Conservation (phyloP, 257 asterid species). For the Marsdenia floribunda region DNA sequence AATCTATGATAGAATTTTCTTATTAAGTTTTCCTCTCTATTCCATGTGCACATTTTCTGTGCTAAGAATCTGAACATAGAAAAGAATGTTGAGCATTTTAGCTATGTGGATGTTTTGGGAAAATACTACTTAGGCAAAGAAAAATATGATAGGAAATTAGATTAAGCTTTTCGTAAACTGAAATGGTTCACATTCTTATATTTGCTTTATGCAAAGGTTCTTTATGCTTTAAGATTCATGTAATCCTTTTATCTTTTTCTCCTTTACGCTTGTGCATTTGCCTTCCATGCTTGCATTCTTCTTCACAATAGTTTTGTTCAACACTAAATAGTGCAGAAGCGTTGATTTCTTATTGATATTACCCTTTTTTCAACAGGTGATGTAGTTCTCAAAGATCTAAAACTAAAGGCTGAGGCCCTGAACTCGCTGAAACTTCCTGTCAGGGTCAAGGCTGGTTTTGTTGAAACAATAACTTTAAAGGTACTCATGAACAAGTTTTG, state of each 20-base stretch:
- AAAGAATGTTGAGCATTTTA: not conserved
- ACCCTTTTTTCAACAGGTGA: slow-evolving; percentile 52
- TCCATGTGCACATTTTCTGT: not conserved
- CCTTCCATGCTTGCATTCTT: not conserved
- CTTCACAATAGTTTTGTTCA: not conserved
- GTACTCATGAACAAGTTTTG: slow-evolving; percentile 31
- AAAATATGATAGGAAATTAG: not conserved
- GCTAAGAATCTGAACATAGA: not conserved
- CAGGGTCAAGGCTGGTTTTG: slow-evolving; percentile 92
- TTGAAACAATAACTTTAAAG: slow-evolving; percentile 93
- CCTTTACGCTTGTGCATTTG: not conserved
- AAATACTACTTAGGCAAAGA: not conserved
- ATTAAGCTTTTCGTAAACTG: not conserved
- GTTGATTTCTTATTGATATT: slow-evolving; percentile 17
- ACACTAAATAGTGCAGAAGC: slow-evolving; percentile 3
- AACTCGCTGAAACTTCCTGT: slow-evolving; percentile 93
- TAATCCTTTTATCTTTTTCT: not conserved
- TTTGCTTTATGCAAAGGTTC: not conserved
- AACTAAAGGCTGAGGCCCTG: slow-evolving; percentile 90
- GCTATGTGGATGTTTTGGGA: not conserved
- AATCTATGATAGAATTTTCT: not conserved
- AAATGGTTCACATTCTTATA: not conserved
- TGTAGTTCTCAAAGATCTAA: slow-evolving; percentile 93
- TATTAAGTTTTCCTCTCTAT: not conserved
- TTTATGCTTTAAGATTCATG: not conserved